Percentiles rank a stretch among this genome's conserved stretches.
Conservation (phyloP, 163 green algal genomes). For the Chlamydomonas reinhardtii region DNA sequence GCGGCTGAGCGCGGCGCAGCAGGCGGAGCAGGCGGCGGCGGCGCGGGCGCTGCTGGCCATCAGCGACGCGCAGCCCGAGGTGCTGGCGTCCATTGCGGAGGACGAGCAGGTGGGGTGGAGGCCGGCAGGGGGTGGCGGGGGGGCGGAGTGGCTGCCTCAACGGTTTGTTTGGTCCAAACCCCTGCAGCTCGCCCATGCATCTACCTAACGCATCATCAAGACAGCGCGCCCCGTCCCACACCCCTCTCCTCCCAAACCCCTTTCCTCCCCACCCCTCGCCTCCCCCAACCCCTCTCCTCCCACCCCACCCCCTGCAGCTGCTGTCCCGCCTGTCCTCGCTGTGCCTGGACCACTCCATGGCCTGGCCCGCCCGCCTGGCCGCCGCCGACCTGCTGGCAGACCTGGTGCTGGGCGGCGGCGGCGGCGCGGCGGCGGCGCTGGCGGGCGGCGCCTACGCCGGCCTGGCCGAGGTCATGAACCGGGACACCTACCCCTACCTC, state of each 20-base stretch:
- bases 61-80: constrained; percentile 5
- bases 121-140: background rate
- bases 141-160: too few species aligned
- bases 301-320: constrained; percentile 9
- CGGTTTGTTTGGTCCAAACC: too few species aligned
- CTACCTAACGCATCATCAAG: too few species aligned
- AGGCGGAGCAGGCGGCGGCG: constrained; percentile 47
- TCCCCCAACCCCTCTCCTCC: too few species aligned
- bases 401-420: constrained; percentile 29
- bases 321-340: constrained; percentile 3
- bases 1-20: constrained; percentile 9
- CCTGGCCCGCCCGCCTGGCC: constrained; percentile 23
- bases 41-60: constrained; percentile 30
- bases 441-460: constrained; percentile 12
- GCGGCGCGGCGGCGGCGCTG: constrained; percentile 38
- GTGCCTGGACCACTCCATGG: constrained; percentile 33
- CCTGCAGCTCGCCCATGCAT: too few species aligned
- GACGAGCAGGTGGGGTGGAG: constrained; percentile 17
- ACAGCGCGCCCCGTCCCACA: too few species aligned
- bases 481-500: constrained; percentile 39
- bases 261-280: too few species aligned
- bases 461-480: constrained; percentile 37
- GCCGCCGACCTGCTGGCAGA: constrained; percentile 47
- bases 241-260: too few species aligned
- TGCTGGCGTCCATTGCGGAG: constrained; percentile 1